Conservation (phyloP, 257 asterid genomes). For the Coffea canephora region DNA sequence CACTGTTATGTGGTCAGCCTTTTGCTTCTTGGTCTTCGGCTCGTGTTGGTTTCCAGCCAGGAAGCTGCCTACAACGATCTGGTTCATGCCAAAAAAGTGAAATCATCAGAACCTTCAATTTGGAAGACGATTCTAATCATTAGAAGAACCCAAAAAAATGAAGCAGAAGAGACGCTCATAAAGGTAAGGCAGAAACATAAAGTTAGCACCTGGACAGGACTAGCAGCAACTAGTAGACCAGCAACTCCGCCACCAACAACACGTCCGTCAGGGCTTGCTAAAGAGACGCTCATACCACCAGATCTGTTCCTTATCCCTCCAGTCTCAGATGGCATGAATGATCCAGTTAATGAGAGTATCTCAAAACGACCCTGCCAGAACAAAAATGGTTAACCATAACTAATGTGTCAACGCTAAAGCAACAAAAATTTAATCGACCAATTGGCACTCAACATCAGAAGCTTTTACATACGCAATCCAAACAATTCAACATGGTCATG, state of each 20-base stretch:
- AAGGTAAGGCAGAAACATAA: not conserved
- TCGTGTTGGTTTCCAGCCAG: conserved; percentile 71
- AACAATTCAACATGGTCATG: not conserved
- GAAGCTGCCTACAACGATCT: conserved; percentile 93
- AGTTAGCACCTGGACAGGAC: conserved; percentile 79
- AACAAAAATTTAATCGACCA: not conserved
- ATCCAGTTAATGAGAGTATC: conserved; percentile 85
- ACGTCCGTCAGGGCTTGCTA: conserved; percentile 92
- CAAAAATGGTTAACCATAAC: not conserved
- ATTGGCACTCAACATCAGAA: not conserved
- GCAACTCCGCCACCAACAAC: conserved; percentile 96
- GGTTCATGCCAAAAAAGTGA: conserved; percentile 1
- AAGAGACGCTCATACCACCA: conserved; percentile 95
- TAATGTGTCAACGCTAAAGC: not conserved
- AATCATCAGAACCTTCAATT: not conserved
- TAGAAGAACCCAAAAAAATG: not conserved
- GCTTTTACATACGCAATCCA: not conserved
- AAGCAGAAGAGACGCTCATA: too few relatives aligned
- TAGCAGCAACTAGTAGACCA: conserved; percentile 84
- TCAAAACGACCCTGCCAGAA: conserved; percentile 82
- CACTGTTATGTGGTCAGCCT: conserved; percentile 36
- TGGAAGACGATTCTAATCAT: not conserved
- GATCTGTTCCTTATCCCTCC: conserved; percentile 90
- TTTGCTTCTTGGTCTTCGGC: conserved; percentile 65
- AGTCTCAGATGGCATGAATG: conserved; percentile 78